phyloP scores from a whole-genome alignment of 768 basidiomycete species.

The Tylopilus plumbeoviolaceoides region DNA sequence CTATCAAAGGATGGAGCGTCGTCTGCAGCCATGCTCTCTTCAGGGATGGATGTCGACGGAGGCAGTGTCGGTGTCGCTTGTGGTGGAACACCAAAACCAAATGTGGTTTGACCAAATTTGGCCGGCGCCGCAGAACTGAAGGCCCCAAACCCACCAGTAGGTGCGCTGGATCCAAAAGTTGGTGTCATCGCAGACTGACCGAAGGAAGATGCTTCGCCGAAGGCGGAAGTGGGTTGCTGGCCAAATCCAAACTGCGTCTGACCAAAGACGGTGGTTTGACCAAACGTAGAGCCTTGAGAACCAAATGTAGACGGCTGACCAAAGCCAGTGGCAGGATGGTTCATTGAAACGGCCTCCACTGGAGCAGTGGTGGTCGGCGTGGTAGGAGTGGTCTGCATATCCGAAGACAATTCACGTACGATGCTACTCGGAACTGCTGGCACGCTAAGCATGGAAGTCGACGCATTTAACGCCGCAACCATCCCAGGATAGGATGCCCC shows the following conservation, averaged over 20 bases:
- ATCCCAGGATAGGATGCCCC: conserved; percentile 55
- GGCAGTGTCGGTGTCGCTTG: conserved; percentile 1
- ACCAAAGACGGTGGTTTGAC: conserved; percentile 27
- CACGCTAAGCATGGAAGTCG: conserved; percentile 1
- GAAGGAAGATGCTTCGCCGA: conserved; percentile 25
- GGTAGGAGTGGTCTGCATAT: conserved; percentile 28
- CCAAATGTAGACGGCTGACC: conserved; percentile 32
- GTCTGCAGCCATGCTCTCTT: conserved; percentile 33
- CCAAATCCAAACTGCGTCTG: conserved; percentile 14
- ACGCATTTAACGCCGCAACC: conserved; percentile 26
- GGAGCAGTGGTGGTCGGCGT: conserved; percentile 16
- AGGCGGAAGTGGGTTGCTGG: conserved; percentile 20
- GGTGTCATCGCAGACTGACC: conserved; percentile 9
- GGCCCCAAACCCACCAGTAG: conserved; percentile 26
- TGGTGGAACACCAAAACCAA: conserved; percentile 16
- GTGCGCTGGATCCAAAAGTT: conserved; percentile 15
- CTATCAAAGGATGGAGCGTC: conserved; percentile 29
- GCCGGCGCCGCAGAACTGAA: conserved; percentile 29
- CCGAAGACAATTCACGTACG: conserved; percentile 27
- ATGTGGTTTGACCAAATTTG: conserved; percentile 32
- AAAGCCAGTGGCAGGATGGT: conserved; percentile 31
- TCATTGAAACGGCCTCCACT: conserved; percentile 27
- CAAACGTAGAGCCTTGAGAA: conserved; percentile 27
- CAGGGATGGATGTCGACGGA: conserved; percentile 12
- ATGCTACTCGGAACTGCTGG: conserved; percentile 18